Conservation (phyloP, 75 land plant genomes). For the Cunninghamia lanceolata region DNA sequence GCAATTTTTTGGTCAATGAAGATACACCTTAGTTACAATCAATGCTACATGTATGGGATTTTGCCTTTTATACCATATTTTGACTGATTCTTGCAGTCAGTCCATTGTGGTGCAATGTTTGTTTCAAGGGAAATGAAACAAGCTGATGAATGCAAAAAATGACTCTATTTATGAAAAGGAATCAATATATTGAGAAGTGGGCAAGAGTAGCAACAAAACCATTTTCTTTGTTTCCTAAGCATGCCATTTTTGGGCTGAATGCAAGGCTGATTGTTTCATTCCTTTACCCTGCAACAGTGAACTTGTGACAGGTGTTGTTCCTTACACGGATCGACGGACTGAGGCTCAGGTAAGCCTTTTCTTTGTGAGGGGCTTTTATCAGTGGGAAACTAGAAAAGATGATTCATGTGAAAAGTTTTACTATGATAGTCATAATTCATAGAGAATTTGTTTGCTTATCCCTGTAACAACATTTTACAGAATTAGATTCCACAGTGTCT, state of each 20-base stretch:
- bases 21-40: neutral
- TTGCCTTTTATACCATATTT: neutral
- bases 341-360: constrained; percentile 80
- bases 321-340: constrained; percentile 94
- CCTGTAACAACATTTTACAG: neutral
- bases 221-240: neutral
- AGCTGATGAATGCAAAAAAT: neutral
- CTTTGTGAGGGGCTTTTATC: neutral
- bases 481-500: neutral
- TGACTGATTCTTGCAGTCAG: neutral
- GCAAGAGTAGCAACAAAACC: neutral
- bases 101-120: neutral
- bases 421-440: neutral
- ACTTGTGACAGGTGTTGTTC: constrained; percentile 91
- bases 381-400: neutral
- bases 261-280: constrained; percentile 8
- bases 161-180: neutral
- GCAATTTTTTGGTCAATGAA: neutral
- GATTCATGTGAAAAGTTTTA: neutral
- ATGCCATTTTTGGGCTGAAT: constrained; percentile 8
- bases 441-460: neutral
- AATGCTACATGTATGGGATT: neutral
- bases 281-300: constrained; percentile 61
- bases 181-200: neutral
- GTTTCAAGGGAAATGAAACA: neutral